Evolutionary conservation across 345 rosid species (phyloP).

Genomic region (Populus deltoides): DNA sequence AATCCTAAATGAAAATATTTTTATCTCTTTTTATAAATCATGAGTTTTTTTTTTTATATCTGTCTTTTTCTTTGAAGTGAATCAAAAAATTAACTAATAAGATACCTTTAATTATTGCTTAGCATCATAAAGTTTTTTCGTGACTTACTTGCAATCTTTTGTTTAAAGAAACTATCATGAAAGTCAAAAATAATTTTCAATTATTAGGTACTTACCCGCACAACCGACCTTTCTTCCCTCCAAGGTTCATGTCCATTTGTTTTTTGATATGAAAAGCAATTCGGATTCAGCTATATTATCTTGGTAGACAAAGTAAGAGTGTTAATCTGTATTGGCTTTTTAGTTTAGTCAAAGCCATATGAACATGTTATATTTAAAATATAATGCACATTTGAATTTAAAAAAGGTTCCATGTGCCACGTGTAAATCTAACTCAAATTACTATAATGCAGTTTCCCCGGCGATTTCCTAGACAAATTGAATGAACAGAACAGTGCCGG

Average conservation of each 20-base stretch:
- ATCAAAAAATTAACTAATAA: no score
- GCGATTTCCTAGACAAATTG: not conserved
- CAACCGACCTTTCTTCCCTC: not conserved
- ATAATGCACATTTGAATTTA: not conserved
- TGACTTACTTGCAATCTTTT: no score
- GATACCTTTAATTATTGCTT: no score
- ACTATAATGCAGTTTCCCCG: not conserved
- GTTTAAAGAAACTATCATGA: not conserved
- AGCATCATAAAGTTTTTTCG: no score
- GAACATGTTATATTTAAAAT: not conserved
- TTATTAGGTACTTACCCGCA: not conserved
- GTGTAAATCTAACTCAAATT: not conserved
- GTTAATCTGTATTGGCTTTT: not conserved
- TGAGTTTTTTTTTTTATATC: fast-evolving
- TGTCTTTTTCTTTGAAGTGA: no score
- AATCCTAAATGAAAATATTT: no score
- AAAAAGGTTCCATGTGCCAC: not conserved
- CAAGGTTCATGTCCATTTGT: not conserved
- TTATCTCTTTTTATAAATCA: no score
- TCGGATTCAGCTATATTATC: not conserved
- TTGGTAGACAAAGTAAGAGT: not conserved
- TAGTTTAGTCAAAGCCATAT: not conserved
- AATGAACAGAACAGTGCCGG: not conserved
- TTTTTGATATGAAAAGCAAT: not conserved
- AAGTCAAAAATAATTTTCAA: not conserved